phyloP scores from a whole-genome alignment of 1,139 yeast species.

The Zygotorulaspora mrakii region DNA sequence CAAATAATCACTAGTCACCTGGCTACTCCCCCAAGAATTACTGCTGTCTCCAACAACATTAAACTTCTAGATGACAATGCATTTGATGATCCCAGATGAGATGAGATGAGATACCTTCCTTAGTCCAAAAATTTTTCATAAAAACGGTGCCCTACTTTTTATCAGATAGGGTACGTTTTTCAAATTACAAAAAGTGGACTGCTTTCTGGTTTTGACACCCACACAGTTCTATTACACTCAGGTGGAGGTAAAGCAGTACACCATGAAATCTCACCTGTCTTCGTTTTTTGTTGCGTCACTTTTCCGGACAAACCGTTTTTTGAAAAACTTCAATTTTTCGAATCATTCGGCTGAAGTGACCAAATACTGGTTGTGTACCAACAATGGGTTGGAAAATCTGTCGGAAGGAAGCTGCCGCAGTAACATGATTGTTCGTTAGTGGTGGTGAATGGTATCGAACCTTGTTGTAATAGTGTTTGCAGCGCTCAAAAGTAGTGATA shows the following conservation, averaged over 20 bases:
- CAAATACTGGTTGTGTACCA: background rate
- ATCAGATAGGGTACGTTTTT: background rate
- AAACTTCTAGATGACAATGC: background rate
- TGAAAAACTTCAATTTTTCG: too few species aligned
- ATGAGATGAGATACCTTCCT: constrained; percentile 21
- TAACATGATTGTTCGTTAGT: background rate
- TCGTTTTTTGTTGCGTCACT: too few species aligned
- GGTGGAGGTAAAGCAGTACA: too few species aligned
- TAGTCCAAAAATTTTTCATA: constrained; percentile 15
- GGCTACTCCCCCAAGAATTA: background rate
- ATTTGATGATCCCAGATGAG: too few species aligned
- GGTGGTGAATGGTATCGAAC: constrained; percentile 1
- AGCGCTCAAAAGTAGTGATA: too few species aligned
- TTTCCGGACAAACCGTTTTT: too few species aligned
- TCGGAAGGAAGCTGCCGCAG: background rate
- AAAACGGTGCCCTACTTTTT: background rate
- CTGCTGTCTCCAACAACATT: background rate
- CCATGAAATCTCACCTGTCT: too few species aligned
- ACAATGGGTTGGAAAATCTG: constrained; percentile 1
- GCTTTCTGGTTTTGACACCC: too few species aligned
- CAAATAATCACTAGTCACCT: background rate
- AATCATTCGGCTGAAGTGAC: too few species aligned
- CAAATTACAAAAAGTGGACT: too few species aligned
- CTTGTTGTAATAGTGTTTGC: background rate
- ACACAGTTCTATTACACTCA: too few species aligned